Conservation (phyloP, 176 grass and related monocot species). For the Ananas comosus region DNA sequence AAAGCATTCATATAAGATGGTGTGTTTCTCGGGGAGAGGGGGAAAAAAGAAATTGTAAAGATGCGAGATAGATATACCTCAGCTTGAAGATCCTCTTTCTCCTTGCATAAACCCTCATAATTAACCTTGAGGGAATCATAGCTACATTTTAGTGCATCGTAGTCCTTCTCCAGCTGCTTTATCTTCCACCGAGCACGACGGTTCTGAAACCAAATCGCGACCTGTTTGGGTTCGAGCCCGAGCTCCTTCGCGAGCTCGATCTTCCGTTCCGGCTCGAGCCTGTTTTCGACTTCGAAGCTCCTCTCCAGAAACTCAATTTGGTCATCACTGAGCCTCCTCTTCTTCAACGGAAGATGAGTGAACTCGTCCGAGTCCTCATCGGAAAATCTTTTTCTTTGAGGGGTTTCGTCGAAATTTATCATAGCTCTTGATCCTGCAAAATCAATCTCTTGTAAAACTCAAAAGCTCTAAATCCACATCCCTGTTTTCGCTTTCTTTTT, state of each 20-base stretch:
- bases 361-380: slow-evolving; percentile 4
- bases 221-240: slow-evolving; percentile 2
- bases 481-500: background rate
- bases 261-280: background rate
- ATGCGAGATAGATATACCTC: background rate
- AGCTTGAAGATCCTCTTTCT: slow-evolving; percentile 1
- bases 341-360: background rate
- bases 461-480: background rate
- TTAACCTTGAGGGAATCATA: background rate
- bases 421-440: background rate
- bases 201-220: slow-evolving; percentile 10
- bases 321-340: slow-evolving; percentile 1
- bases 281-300: slow-evolving; percentile 3
- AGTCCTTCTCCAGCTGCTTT: slow-evolving; percentile 9
- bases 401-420: slow-evolving; percentile 2
- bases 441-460: background rate
- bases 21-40: too few species aligned
- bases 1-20: too few species aligned
- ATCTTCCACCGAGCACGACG: slow-evolving; percentile 6
- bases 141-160: background rate
- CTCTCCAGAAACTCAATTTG: slow-evolving; percentile 5
- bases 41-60: too few species aligned
- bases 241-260: slow-evolving; percentile 7
- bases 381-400: background rate
- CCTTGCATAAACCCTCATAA: background rate